Percentiles rank a stretch among this genome's conserved stretches.
These are phyloP conservation scores for Acanthamoeba lenticulata DNA, from an alignment of 208 protist species.

Conservation along the genomic window DNA sequence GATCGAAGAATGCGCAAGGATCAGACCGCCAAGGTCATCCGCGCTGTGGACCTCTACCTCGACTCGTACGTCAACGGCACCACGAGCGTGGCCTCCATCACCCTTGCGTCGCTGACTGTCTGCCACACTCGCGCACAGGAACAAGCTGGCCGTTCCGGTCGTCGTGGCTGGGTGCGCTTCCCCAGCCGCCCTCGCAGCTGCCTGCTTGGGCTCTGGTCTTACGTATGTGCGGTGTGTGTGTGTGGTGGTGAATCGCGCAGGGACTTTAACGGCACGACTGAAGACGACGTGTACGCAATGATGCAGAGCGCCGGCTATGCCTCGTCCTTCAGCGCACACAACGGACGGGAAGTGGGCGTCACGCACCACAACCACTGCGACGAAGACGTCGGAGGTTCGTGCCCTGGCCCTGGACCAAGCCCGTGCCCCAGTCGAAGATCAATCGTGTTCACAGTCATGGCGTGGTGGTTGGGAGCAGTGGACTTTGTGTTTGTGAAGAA, in stretches of 20 bases:
- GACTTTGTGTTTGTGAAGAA: slow-evolving; percentile 60
- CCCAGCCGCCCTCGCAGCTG: too few species aligned
- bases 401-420: too few species aligned
- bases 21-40: slow-evolving; percentile 47
- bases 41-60: neutral
- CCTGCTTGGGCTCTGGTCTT: too few species aligned
- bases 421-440: too few species aligned
- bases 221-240: neutral
- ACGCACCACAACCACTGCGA: slow-evolving; percentile 49
- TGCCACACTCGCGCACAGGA: neutral
- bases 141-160: slow-evolving; percentile 5
- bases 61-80: slow-evolving; percentile 6
- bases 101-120: too few species aligned
- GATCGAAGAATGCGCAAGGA: neutral
- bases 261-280: slow-evolving; percentile 53
- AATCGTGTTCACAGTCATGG: neutral
- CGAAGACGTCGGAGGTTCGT: slow-evolving; percentile 51
- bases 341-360: neutral
- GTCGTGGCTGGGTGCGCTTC: slow-evolving; percentile 1
- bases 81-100: too few species aligned
- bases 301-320: neutral
- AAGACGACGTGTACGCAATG: slow-evolving; percentile 25
- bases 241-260: neutral
- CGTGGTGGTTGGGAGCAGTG: neutral
- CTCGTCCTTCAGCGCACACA: neutral